Percentiles rank a stretch among this genome's conserved stretches.
Evolutionary conservation across 2,329 filamentous ascomycete species (phyloP).

Genomic region (Venturia effusa): DNA sequence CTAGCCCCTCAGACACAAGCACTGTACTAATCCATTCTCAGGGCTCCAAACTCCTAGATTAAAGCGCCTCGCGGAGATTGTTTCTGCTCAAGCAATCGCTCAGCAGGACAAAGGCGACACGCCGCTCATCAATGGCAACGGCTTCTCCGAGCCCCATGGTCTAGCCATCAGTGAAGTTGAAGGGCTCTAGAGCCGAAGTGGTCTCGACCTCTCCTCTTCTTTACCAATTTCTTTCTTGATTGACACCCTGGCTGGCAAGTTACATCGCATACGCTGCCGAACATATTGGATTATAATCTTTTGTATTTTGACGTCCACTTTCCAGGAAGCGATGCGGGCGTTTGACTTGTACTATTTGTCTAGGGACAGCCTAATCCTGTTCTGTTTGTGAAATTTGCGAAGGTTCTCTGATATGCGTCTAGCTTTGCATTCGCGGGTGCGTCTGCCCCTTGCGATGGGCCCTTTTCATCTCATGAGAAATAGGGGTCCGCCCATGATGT

Average conservation of each 20-base stretch:
- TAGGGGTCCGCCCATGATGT: slow-evolving; percentile 2
- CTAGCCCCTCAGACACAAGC: slow-evolving; percentile 2
- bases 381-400: not conserved
- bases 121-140: slow-evolving; percentile 20
- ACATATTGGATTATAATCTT: slow-evolving; percentile 10
- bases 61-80: slow-evolving; percentile 95
- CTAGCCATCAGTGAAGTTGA: slow-evolving; percentile 43
- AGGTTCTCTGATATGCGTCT: not conserved
- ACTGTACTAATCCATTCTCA: slow-evolving; percentile 30
- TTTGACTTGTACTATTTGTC: not conserved
- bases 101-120: slow-evolving; percentile 79
- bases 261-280: not conserved
- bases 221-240: not conserved
- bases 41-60: slow-evolving; percentile 92
- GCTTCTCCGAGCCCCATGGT: slow-evolving; percentile 34
- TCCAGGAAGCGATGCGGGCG: slow-evolving; percentile 2
- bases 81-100: slow-evolving; percentile 89
- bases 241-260: not conserved
- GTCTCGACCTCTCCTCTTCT: not conserved
- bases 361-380: not conserved
- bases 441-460: not conserved
- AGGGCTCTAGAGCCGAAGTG: slow-evolving; percentile 5
- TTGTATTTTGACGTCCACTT: slow-evolving; percentile 7
- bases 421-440: not conserved
- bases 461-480: slow-evolving; percentile 1